Evolutionary conservation across 108 stramenopile species (phyloP).

Genomic region (Chaetoceros muelleri): DNA sequence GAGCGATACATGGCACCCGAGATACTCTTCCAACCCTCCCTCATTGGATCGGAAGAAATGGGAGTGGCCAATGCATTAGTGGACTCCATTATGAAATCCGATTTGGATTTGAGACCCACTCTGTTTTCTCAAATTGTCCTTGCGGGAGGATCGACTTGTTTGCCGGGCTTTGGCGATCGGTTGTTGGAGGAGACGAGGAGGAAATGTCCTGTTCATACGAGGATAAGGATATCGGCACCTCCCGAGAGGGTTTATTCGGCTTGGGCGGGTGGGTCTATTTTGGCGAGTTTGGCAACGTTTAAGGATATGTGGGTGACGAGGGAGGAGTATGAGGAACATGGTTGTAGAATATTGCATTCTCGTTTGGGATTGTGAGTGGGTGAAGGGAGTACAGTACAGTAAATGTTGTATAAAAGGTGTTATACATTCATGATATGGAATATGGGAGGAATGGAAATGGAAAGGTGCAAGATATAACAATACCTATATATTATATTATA

Average conservation of each 20-base stretch:
- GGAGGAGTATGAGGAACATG: constrained; percentile 92
- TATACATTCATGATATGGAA: no score
- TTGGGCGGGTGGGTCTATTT: constrained; percentile 94
- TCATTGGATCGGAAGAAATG: constrained; percentile 85
- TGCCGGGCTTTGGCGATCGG: constrained; percentile 91
- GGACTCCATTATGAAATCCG: constrained; percentile 80
- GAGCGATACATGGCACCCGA: constrained; percentile 90
- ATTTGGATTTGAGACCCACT: constrained; percentile 86
- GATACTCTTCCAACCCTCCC: constrained; percentile 86
- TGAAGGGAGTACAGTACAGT: no score
- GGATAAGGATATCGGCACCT: constrained; percentile 87
- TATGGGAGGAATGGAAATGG: no score
- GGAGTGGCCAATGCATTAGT: constrained; percentile 82
- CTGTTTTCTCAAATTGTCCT: constrained; percentile 92
- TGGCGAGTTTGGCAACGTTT: constrained; percentile 96
- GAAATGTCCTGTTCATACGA: constrained; percentile 66
- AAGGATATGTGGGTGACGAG: constrained; percentile 95
- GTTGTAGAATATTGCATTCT: constrained; percentile 71
- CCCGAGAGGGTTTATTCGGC: constrained; percentile 81
- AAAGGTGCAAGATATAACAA: no score
- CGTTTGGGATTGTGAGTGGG: no score
- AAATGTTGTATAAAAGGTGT: no score
- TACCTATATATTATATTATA: no score
- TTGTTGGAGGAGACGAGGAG: constrained; percentile 88
- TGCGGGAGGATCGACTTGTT: constrained; percentile 88